Evolutionary conservation across 345 rosid species (phyloP), one percentile per base, ranked within the genome.

Genomic region (Eucalyptus polyanthemos): DNA sequence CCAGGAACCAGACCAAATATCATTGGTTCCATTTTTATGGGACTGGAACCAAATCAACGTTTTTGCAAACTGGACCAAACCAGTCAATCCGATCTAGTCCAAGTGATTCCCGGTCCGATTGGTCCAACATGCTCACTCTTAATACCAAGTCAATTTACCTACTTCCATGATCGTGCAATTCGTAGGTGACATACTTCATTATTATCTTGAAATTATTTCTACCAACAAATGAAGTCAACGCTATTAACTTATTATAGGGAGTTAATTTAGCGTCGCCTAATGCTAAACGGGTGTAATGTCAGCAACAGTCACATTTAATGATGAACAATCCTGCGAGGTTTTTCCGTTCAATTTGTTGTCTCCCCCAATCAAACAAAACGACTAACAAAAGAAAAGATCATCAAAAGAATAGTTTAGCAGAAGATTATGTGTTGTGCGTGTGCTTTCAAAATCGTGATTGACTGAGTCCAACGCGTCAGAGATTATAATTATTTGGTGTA

Each of bases 51-150:
- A 53, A 0, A 53, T 53, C 0, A 5, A 53, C 11, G 2, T 9
- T 53, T 3, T 8, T 4, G 5, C 5, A 0, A 53, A 53, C 10
- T 0, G 0, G 25, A 8, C 58, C 58, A 53, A 19, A 53, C 11
- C 4, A 53, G 10, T 2, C 5, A 21, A 0, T 53, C 2, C 2
- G 2, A 1, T 53, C 5, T 53, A 21, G 11, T 53, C 5, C 0
- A 1, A 0, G 11, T 2, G 1, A 53, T 53, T 53, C 25, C 4
- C 11, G 0, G 5, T 53, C 58, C 0, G 0, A 0, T 53, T 21
- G 58, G 10, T 53, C 58, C 1, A 1, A 53, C 0, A 53, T 53
- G 4, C 58, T 53, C 5, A 53, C 1, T 25, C 2, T 53, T 24
- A 56, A 62, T 27, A n/a, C 37, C 11, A 2, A 65, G 76, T 65